Evolutionary conservation across 495 filamentous ascomycete genomes (phyloP), one percentile per base, ranked within the genome.

Genomic region (Aspergillus ellipticus): DNA sequence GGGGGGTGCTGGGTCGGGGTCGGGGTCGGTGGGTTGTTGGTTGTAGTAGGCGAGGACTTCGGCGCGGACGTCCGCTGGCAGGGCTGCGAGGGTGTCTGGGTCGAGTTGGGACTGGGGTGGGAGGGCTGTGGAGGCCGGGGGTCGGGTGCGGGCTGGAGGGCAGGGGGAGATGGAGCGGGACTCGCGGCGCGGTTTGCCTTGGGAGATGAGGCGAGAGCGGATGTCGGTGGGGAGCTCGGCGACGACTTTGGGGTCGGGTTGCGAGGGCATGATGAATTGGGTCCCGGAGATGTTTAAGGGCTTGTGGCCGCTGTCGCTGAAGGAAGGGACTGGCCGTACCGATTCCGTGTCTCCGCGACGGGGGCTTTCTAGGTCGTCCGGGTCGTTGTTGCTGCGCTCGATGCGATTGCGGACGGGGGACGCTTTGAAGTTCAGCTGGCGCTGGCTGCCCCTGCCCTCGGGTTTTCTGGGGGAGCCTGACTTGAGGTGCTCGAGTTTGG

Each of bases 221-320:
- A 96, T 94, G 59, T 94, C 89, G 15, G 75, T 75, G 2, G 89
- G 90, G 2, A 96, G 79, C 63, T 94, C 90, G 1, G 85, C 85
- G 26, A 94, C 71, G 1, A 92, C 85, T 28, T 76, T 71, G 0
- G 85, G 87, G 63, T 97, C 92, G 9, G 88, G 74, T 58, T 92
- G 86, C 4, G 84, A 84, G 3, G 92, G 92, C 62, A 97, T 71
- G 56, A 96, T 83, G 66, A 96, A 96, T 66, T 97, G 92, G 9
- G 90, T 93, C 0, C 92, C 92, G 3, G 80, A 70, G 0, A 87
- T 83, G 62, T 97, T 96, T 15, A 96, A 71, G 3, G 86, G 82
- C 48, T 82, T 87, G 26, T 77, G 78, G 60, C 82, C 82, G 26
- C 66, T 69, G 57, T 88, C 85, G 31, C 76, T 74, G 26, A 83